Evolutionary conservation across 2,329 filamentous ascomycete genomes (phyloP).

Genomic region (Fusarium luffae): DNA sequence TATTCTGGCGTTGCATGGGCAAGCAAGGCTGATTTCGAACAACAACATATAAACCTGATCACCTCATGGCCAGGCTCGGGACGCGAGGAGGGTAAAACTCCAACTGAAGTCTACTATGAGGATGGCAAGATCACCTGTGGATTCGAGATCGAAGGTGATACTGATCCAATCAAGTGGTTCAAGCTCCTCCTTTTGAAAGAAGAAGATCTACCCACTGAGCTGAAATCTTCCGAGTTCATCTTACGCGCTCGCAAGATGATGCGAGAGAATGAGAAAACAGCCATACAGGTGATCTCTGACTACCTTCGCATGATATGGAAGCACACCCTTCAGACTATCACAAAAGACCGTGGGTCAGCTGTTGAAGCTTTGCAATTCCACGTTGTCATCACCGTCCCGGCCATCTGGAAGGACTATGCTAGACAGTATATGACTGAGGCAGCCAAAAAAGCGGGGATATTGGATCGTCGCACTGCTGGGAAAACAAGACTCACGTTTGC

Average conservation of each 20-base stretch:
- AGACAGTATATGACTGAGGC: neutral
- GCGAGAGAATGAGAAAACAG: neutral
- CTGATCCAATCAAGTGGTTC: slow-evolving; percentile 1
- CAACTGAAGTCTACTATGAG: neutral
- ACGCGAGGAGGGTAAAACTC: neutral
- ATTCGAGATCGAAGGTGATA: neutral
- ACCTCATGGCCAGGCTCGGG: neutral
- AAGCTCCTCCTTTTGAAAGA: neutral
- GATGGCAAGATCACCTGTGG: neutral
- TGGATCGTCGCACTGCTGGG: neutral
- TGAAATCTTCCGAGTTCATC: neutral
- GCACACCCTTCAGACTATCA: neutral
- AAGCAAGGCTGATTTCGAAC: neutral
- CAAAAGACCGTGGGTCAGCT: neutral
- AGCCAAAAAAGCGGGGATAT: neutral
- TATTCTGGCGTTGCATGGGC: slow-evolving; percentile 4
- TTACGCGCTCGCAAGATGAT: neutral
- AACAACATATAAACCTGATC: neutral
- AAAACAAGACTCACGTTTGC: neutral
- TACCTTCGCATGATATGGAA: neutral
- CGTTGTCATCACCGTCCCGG: slow-evolving; percentile 1
- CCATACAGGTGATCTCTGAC: neutral
- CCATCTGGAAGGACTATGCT: slow-evolving; percentile 1
- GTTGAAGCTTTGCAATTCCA: neutral
- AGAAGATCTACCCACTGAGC: neutral